Evolutionary conservation across 1,139 yeast genomes (phyloP), one percentile per base, ranked within the genome.

Genomic region (Pichia sorboxylosa): DNA sequence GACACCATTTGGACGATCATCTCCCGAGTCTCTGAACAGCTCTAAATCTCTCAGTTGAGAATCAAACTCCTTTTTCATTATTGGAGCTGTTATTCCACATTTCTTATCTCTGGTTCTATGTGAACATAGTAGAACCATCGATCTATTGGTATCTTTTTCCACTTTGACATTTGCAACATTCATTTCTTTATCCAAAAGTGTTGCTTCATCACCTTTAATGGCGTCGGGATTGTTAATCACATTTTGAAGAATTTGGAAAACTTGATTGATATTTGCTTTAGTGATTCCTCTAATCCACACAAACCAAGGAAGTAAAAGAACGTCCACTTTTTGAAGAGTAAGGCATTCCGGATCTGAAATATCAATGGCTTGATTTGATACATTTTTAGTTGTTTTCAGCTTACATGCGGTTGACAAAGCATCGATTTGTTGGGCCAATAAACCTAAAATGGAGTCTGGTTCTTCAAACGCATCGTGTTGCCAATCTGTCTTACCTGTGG

Each of bases 31-130:
- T 46, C 97, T 66, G 45, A 72, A 71, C 17, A 80, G 57, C 3
- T 75, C 90, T 27, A 68, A 60, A 13, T 80, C 83, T 31, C 92
- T 63, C 26, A 85, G 60, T 45, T 79, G 69, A n/a, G 66, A 51
- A 32, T 83, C 92, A 55, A 87, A 69, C 44, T 81, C 83, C 43
- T 72, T 75, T 51, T 77, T 79, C 75, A 90, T 69, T 19, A 84
- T 68, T n/a, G 96, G 96, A 0, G 97, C 97, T 1, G 96, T 83
- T 28, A 84, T 61, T 23, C 95, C 97, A 58, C 98, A 90, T 39
- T 92, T 65, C 54, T 84, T 87, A 54, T 90, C 98, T 54, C 97
- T 73, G 5, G 93, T 83, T 31, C 67, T 63, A 55, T 90, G 98
- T 1, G 96, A 85, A 48, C 98, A 90, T 29, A 90, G 55, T 35